A percentile compares a stretch with the other conserved stretches of the same genome.
Evolutionary conservation across 2,329 filamentous ascomycete genomes (phyloP).

Genomic region (Sclerotinia trifoliorum): DNA sequence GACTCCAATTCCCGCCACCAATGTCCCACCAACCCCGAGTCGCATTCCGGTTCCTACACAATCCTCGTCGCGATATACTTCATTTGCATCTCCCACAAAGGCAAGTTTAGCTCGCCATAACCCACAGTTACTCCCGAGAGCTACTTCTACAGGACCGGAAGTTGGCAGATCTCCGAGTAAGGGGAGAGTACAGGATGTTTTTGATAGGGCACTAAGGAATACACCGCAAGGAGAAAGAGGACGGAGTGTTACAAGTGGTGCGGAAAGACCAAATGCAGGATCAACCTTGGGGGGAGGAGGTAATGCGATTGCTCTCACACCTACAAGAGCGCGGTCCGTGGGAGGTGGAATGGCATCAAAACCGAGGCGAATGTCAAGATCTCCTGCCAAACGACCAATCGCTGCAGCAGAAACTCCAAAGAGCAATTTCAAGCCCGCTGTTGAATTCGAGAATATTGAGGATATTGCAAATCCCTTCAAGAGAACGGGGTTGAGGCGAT

Average conservation of each 20-base stretch:
- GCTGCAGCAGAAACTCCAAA: conserved; percentile 19
- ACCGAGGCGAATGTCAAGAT: conserved; percentile 36
- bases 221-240: conserved; percentile 24
- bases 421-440: conserved; percentile 21
- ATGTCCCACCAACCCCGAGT: conserved; percentile 44
- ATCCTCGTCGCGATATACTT: conserved; percentile 44
- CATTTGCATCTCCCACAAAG: conserved; percentile 66
- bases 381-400: conserved; percentile 30
- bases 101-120: conserved; percentile 62
- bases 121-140: conserved; percentile 54
- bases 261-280: conserved; percentile 25
- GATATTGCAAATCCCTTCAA: conserved; percentile 34
- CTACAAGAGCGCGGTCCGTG: conserved; percentile 24
- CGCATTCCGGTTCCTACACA: conserved; percentile 33
- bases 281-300: background rate
- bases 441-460: conserved; percentile 17
- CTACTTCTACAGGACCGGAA: conserved; percentile 33
- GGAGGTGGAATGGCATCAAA: conserved; percentile 32
- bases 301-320: conserved; percentile 24
- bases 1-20: conserved; percentile 30
- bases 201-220: conserved; percentile 32
- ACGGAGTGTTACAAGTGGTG: conserved; percentile 24
- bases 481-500: conserved; percentile 36
- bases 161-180: conserved; percentile 39
- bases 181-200: conserved; percentile 38